Evolutionary conservation across 176 grass and related monocot genomes (phyloP).

Genomic region (Aegilops longissima): DNA sequence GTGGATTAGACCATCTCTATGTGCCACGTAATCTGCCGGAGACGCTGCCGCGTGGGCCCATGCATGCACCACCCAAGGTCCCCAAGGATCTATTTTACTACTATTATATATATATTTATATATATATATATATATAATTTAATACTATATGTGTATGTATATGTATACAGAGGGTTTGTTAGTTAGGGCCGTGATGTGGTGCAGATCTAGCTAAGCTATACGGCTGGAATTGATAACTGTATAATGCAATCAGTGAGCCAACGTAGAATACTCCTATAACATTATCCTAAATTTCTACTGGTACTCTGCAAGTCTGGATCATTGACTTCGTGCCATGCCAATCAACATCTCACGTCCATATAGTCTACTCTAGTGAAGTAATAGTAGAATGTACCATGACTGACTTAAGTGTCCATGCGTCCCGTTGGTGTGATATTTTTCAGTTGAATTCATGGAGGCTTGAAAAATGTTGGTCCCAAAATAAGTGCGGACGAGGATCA

Average conservation of each 20-base stretch:
- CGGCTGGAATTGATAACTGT: neutral
- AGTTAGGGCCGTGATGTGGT: neutral
- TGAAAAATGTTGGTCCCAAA: neutral
- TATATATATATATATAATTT: too few species aligned
- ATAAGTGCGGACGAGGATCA: neutral
- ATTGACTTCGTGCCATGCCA: neutral
- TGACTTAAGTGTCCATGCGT: neutral
- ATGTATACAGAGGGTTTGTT: neutral
- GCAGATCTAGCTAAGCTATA: neutral
- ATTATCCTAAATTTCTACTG: neutral
- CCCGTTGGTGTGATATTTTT: neutral
- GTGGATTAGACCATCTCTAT: constrained; percentile 9
- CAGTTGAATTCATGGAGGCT: neutral
- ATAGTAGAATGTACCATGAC: neutral
- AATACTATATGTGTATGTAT: neutral
- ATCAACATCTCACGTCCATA: neutral
- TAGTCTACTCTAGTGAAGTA: neutral
- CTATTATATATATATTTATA: too few species aligned
- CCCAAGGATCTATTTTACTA: neutral
- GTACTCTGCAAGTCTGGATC: neutral
- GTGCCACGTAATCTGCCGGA: constrained; percentile 8
- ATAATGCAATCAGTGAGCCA: neutral
- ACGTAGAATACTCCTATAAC: neutral
- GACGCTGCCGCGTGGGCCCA: neutral
- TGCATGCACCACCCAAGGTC: neutral